Evolutionary conservation across 2,329 filamentous ascomycete species (phyloP).

Genomic region (Paecilomyces formosus): DNA sequence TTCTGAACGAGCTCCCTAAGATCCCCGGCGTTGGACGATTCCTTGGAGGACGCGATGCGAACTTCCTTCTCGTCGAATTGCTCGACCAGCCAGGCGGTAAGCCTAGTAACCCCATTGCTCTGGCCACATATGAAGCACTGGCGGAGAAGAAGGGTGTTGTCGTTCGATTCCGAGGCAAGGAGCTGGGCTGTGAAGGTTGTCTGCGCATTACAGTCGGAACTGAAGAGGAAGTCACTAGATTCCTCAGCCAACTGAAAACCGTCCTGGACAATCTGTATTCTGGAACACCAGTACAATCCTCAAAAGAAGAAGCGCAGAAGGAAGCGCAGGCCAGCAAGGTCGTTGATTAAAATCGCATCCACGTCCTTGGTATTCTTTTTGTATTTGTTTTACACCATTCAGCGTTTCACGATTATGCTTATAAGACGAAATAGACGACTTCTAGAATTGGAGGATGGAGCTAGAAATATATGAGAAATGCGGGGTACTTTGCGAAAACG

Average conservation of each 20-base stretch:
- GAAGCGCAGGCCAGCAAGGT: constrained; percentile 37
- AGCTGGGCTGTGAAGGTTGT: constrained; percentile 81
- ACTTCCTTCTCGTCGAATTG: constrained; percentile 89
- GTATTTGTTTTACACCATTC: neutral
- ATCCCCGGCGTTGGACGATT: constrained; percentile 74
- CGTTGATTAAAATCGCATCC: constrained; percentile 6
- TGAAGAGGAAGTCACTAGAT: constrained; percentile 71
- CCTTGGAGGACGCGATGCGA: constrained; percentile 70
- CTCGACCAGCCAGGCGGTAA: constrained; percentile 59
- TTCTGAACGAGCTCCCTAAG: constrained; percentile 64
- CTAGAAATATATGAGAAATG: neutral
- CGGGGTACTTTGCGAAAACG: neutral
- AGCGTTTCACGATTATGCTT: neutral
- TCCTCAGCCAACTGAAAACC: constrained; percentile 60
- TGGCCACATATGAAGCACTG: constrained; percentile 74
- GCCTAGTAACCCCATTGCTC: constrained; percentile 70
- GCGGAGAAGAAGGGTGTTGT: constrained; percentile 85
- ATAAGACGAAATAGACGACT: neutral
- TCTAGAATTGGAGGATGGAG: neutral
- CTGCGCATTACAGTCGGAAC: constrained; percentile 89
- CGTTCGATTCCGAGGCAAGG: constrained; percentile 87
- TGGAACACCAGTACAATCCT: constrained; percentile 24
- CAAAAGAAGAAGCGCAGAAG: constrained; percentile 35
- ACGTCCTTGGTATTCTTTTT: neutral
- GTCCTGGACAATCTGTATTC: constrained; percentile 44